Evolutionary conservation across 257 asterid genomes (phyloP).

Genomic region (Solanum pinnatisectum): DNA sequence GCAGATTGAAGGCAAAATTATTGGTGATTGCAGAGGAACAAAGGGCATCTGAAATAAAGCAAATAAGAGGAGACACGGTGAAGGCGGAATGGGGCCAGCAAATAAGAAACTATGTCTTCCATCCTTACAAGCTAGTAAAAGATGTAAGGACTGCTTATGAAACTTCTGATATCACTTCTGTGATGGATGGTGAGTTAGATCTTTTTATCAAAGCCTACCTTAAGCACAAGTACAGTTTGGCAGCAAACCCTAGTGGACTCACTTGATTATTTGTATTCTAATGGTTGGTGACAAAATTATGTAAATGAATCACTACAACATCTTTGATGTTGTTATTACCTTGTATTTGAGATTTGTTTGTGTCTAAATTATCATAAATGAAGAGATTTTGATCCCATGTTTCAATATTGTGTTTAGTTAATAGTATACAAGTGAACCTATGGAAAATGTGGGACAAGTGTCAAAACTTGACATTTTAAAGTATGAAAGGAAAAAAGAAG

Average conservation of each 20-base stretch:
- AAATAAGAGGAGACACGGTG: constrained; percentile 76
- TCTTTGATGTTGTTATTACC: neutral
- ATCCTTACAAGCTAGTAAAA: constrained; percentile 91
- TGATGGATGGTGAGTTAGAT: constrained; percentile 93
- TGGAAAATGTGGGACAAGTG: neutral
- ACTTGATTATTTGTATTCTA: neutral
- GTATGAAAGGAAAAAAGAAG: too few relatives aligned
- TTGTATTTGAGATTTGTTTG: neutral
- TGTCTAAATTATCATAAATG: neutral
- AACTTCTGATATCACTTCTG: constrained; percentile 71
- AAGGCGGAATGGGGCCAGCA: constrained; percentile 99
- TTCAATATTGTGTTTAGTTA: neutral
- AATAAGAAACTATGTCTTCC: constrained; percentile 87
- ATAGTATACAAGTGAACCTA: neutral
- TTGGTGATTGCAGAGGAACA: constrained; percentile 87
- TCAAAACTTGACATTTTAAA: neutral
- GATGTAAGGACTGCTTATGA: constrained; percentile 80
- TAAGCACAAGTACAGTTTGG: constrained; percentile 56
- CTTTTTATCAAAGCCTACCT: constrained; percentile 86
- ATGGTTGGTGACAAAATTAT: neutral
- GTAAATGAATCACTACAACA: neutral
- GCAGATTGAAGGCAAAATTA: constrained; percentile 79
- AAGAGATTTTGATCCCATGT: neutral
- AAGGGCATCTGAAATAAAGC: constrained; percentile 94
- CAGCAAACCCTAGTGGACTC: constrained; percentile 25